Evolutionary conservation across 2,329 filamentous ascomycete species (phyloP).

Genomic region (Beauveria medogensis): DNA sequence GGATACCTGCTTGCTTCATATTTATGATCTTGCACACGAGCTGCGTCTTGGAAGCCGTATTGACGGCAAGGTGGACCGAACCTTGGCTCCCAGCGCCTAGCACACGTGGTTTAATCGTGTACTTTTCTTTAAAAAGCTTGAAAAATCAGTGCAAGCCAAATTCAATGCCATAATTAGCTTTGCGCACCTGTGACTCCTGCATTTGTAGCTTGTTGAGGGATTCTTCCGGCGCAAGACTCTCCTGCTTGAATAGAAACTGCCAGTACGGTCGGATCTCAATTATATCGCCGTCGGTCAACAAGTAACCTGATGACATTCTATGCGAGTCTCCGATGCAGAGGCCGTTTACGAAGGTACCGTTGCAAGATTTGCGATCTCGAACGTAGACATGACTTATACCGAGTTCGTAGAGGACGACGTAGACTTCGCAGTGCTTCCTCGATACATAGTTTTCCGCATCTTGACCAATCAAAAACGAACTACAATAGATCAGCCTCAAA

Average conservation of each 20-base stretch:
- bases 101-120: conserved; percentile 25
- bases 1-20: conserved; percentile 28
- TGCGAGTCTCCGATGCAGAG: conserved; percentile 32
- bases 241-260: conserved; percentile 28
- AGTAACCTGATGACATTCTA: conserved; percentile 32
- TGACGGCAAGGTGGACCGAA: conserved; percentile 31
- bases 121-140: conserved; percentile 27
- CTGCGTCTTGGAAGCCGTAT: conserved; percentile 46
- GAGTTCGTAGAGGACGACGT: conserved; percentile 43
- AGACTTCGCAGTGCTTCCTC: conserved; percentile 47
- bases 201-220: conserved; percentile 23
- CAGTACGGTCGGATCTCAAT: conserved; percentile 34
- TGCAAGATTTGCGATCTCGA: conserved; percentile 45
- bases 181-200: conserved; percentile 25
- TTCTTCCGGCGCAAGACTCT: conserved; percentile 16
- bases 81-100: conserved; percentile 31
- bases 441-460: conserved; percentile 36
- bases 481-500: conserved; percentile 13
- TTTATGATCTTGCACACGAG: conserved; percentile 62
- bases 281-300: conserved; percentile 43
- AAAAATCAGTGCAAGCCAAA: conserved; percentile 1
- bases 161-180: no score
- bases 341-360: conserved; percentile 46
- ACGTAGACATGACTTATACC: conserved; percentile 41
- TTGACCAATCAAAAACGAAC: conserved; percentile 30